These are phyloP conservation scores for Aciculoconidium aculeatum DNA, from an alignment of 805 yeast genomes.

Conservation along the genomic window DNA sequence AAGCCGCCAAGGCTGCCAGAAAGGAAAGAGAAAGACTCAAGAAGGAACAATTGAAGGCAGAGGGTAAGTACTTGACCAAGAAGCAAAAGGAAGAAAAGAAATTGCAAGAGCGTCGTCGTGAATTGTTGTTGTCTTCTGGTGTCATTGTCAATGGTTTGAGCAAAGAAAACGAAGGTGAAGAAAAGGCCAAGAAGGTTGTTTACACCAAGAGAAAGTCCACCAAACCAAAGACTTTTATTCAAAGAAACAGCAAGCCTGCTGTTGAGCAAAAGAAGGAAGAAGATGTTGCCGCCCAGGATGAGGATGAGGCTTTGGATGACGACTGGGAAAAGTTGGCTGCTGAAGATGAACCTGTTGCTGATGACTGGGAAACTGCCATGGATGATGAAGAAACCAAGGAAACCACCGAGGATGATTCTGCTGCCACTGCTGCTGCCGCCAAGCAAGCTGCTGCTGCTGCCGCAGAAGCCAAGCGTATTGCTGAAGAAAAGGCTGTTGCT, in stretches of 20 bases:
- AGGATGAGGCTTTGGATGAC: slow-evolving; percentile 56
- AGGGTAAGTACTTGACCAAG: slow-evolving; percentile 89
- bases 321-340: slow-evolving; percentile 83
- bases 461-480: slow-evolving; percentile 24
- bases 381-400: slow-evolving; percentile 23
- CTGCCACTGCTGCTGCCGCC: slow-evolving; percentile 19
- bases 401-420: slow-evolving; percentile 24
- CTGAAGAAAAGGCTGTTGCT: slow-evolving; percentile 12
- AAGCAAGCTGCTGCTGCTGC: slow-evolving; percentile 15
- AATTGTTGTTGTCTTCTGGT: slow-evolving; percentile 70
- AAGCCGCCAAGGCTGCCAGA: slow-evolving; percentile 55
- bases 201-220: slow-evolving; percentile 67
- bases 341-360: slow-evolving; percentile 51
- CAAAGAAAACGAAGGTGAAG: slow-evolving; percentile 20
- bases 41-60: slow-evolving; percentile 89
- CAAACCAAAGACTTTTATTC: slow-evolving; percentile 33
- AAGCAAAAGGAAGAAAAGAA: slow-evolving; percentile 93
- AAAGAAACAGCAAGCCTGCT: slow-evolving; percentile 15
- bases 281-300: slow-evolving; percentile 24
- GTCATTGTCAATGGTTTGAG: slow-evolving; percentile 71
- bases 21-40: slow-evolving; percentile 83
- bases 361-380: slow-evolving; percentile 46
- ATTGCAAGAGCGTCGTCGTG: slow-evolving; percentile 81
- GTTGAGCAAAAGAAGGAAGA: slow-evolving; percentile 17
- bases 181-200: slow-evolving; percentile 60